Base-by-base conservation (phyloP, 2,329 filamentous ascomycete genomes). In the Ustulina deusta region DNA sequence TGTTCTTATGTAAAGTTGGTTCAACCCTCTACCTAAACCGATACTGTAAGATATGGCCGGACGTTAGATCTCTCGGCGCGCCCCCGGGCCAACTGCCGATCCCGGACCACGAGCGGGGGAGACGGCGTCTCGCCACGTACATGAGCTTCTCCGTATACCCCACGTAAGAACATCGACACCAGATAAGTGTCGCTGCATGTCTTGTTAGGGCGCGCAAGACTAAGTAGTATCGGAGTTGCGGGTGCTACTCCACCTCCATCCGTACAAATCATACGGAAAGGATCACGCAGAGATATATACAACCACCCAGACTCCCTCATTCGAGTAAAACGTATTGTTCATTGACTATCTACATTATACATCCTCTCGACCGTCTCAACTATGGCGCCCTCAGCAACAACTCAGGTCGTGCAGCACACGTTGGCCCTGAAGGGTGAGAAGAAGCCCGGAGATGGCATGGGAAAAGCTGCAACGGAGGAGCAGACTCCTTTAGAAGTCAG, bases 321-420 rank as follows among this genome's bases (percentile, higher is more conserved):
- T 59, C 29, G 36, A 55, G 34, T 42, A 44, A 20, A 54, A 25
- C n/a, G 27, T 15, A 1, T 34, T 60, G 38, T 6, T 61, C 20
- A 57, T 66, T 63, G 32, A 36, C 40, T 57, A 44, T 40, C 25
- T 62, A 60, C 9, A 22, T 38, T 13, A 25, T 44, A 17, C 44
- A 52, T 20, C n/a, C 22, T 32, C 17, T 38, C 6, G 6, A n/a
- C 2, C 20, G 34, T 54, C 36, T 59, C 2, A 20, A 71, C 40
- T 61, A 79, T 79, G 78, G 75, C 78, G 6, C 77, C 78, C 20
- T 78, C 78, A 57, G 77, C 76, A 25, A 74, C 74, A 51, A 71
- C 74, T 27, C 74, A 76, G 61, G 68, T 71, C 27, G 27, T 73
- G 52, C 63, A 69, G 20, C 68, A 57, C 56, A 63, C 57, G 25